Conservation (phyloP, 768 basidiomycete genomes). For the Clavulina sp. region DNA sequence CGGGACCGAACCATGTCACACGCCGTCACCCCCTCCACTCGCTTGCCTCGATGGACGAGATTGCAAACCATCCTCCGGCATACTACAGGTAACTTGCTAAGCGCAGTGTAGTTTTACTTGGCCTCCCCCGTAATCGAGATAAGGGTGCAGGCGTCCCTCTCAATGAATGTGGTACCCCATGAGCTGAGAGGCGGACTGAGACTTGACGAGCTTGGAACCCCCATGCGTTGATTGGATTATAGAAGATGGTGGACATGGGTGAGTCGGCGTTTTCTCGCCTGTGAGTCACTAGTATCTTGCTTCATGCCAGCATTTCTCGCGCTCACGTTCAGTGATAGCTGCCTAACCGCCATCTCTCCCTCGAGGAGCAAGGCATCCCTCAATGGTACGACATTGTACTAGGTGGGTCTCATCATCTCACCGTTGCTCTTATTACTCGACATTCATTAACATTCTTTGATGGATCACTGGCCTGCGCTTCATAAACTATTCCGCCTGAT, state of each 20-base stretch:
- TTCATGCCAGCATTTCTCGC: background rate
- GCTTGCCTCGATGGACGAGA: background rate
- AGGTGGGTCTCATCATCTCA: slow-evolving; percentile 24
- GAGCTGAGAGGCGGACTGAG: slow-evolving; percentile 68
- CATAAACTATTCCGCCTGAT: slow-evolving; percentile 56
- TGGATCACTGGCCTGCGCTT: slow-evolving; percentile 65
- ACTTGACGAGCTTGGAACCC: slow-evolving; percentile 60
- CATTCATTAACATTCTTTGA: background rate
- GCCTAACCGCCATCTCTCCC: slow-evolving; percentile 63
- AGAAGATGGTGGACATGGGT: slow-evolving; percentile 63
- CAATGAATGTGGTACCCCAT: slow-evolving; percentile 25
- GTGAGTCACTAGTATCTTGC: slow-evolving; percentile 27
- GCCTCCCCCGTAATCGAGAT: slow-evolving; percentile 27
- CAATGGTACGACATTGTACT: slow-evolving; percentile 68
- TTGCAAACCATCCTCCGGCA: slow-evolving; percentile 58
- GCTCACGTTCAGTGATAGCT: slow-evolving; percentile 29
- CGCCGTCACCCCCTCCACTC: too few species aligned
- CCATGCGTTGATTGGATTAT: slow-evolving; percentile 84
- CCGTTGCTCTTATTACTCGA: background rate
- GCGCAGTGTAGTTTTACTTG: slow-evolving; percentile 53
- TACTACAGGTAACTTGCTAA: slow-evolving; percentile 63
- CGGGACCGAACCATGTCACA: too few species aligned
- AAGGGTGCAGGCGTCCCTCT: slow-evolving; percentile 30
- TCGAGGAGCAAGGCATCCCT: slow-evolving; percentile 63
- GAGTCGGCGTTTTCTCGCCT: slow-evolving; percentile 83